Percentiles rank a stretch among this genome's conserved stretches.
Evolutionary conservation across 768 basidiomycete species (phyloP).

Genomic region (Russula vinacea): DNA sequence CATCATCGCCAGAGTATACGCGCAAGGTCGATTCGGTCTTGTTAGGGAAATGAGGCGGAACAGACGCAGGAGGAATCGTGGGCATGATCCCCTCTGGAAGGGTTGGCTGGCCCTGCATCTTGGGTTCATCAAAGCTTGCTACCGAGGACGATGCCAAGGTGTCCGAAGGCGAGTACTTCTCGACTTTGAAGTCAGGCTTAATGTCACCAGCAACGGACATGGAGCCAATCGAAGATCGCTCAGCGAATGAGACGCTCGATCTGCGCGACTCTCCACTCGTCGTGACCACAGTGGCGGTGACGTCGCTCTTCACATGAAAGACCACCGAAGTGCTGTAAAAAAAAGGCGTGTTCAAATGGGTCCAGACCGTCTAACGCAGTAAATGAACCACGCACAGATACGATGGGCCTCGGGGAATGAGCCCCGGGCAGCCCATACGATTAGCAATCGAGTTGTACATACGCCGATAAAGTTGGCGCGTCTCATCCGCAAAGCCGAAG

Average conservation of each 20-base stretch:
- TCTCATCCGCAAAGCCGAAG: neutral
- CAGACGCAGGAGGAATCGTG: neutral
- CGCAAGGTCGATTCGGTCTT: neutral
- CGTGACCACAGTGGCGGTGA: neutral
- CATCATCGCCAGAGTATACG: neutral
- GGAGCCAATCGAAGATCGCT: neutral
- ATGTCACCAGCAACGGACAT: neutral
- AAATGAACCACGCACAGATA: slow-evolving; percentile 11
- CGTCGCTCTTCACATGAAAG: neutral
- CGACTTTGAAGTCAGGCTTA: slow-evolving; percentile 2
- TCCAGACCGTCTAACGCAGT: neutral
- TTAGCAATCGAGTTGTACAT: slow-evolving; percentile 2
- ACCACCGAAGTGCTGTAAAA: neutral
- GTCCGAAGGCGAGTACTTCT: neutral
- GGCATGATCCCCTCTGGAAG: neutral
- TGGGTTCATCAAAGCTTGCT: neutral
- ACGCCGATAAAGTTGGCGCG: neutral
- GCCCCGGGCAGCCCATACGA: slow-evolving; percentile 31
- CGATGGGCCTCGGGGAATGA: neutral
- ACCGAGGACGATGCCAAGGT: slow-evolving; percentile 5
- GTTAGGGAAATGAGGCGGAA: slow-evolving; percentile 33
- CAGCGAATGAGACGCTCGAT: neutral
- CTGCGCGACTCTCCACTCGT: neutral
- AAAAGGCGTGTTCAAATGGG: neutral
- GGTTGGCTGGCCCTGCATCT: neutral